Base-by-base conservation (phyloP, 2,329 filamentous ascomycete genomes). In the Fusarium sp. region DNA sequence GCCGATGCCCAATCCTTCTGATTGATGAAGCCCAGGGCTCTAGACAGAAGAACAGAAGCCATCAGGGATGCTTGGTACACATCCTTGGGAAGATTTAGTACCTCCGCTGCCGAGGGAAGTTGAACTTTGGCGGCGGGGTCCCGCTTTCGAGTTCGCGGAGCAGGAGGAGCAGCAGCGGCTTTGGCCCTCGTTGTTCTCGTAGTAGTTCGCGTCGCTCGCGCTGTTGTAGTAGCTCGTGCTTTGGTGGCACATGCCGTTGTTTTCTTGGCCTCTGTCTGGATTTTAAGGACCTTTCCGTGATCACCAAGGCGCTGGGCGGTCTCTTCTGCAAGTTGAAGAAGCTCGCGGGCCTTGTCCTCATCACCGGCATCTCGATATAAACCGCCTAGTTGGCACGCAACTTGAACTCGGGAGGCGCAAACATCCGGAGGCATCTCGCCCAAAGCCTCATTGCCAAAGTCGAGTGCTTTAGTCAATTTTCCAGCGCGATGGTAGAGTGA, bases 1-100 rank as follows among this genome's bases (percentile, higher is more conserved):
- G 91, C 91, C 8, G 87, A 83, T 1, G 86, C 79, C 82, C 89
- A 92, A 37, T 90, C 85, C 66, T 84, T 85, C 66, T 84, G 81
- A 47, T 80, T 80, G 23, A 89, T 80, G 51, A 85, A 80, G 0
- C 83, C 82, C 7, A 83, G 74, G 6, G 85, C 86, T 34, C 78
- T 77, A 15, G 78, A 80, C 2, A 83, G 65, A 36, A 81, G 76
- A 7, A 79, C 76, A 11, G 77, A 79, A 40, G 75, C 77, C 54
- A 81, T 75, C 9, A 82, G 55, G 4, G 80, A 82, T 3, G 79
- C 78, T 43, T 81, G 79, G 47, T 81, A 80, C 7, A 77, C 68
- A 43, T 82, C 78, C 10, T 74, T 76, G 11, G 79, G 76, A 7
- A 77, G 47, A 6, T 67, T 68, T 7, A 61, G 43, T 7, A 62